Evolutionary conservation across 2,329 filamentous ascomycete genomes (phyloP), one percentile per base, ranked within the genome.

Genomic region (Paraphaeosphaeria minitans): DNA sequence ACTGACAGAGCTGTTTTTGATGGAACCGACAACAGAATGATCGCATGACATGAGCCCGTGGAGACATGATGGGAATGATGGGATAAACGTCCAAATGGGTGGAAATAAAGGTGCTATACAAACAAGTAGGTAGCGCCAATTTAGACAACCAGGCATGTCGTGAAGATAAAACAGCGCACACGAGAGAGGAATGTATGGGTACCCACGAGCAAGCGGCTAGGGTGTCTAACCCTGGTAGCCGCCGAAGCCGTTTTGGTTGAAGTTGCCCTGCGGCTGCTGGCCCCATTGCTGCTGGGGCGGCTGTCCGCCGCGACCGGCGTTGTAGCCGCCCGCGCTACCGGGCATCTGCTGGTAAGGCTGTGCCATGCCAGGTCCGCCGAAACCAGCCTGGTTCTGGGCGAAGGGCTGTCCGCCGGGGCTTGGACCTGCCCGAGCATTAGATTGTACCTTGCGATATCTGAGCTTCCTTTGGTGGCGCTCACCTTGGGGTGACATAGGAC

Each of bases 311-410:
- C 92, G 91, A 63, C 91, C 92, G n/a, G 45, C 45, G 12, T 43
- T 48, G 73, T 93, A 97, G 61, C 92, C 92, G 69, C 91, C 92
- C 68, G 91, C 90, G 74, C 89, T 95, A 66, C 81, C 82, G 39
- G 83, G 82, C 73, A 80, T 81, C 65, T 76, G 79, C 71, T 80
- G 80, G 74, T 78, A 80, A 56, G 73, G 76, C 72, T 75, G 79
- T 54, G 72, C 72, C 75, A 79, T 89, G 85, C 68, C 71, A 59
- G 85, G 89, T 64, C 83, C 88, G 71, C 84, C 89, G 79, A 90
- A 91, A 64, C 85, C 85, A 84, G 75, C 67, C 60, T 76, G 78
- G 62, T 73, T 75, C 65, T 81, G 81, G 51, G 67, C 68, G 66
- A 91, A 90, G 58, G 86, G 87, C 72, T 89, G 88, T 66, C 84